Percentiles rank a stretch among this genome's conserved stretches.
Evolutionary conservation across 176 grass and related monocot genomes (phyloP).

Genomic region (Areca catechu): DNA sequence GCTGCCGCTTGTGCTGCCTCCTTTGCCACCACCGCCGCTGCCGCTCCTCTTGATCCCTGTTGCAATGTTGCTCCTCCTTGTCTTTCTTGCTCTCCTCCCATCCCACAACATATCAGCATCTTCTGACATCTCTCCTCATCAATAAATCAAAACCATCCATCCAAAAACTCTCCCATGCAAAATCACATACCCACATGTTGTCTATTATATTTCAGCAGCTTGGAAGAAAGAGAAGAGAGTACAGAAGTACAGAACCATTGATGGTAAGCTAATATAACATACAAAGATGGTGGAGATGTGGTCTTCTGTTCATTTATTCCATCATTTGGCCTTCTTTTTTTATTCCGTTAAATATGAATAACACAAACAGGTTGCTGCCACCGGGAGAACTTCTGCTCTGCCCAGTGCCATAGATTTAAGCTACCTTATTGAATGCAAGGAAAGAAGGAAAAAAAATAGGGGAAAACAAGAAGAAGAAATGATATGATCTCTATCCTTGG

Average conservation of each 20-base stretch:
- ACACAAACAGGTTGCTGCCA: conserved; percentile 10
- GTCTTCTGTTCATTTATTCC: conserved; percentile 15
- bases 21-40: conserved; percentile 39
- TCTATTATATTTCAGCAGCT: no score
- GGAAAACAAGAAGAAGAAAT: conserved; percentile 10
- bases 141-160: no score
- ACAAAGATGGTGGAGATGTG: no score
- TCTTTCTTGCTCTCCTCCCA: conserved; percentile 24
- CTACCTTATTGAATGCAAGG: no score
- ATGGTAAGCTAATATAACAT: no score
- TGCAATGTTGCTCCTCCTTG: conserved; percentile 33
- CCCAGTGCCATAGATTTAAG: conserved; percentile 9
- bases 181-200: no score
- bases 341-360: conserved; percentile 18
- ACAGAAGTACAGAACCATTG: no score
- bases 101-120: neutral
- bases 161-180: no score
- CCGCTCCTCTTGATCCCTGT: conserved; percentile 38
- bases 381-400: conserved; percentile 49
- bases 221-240: no score
- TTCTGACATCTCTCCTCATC: no score
- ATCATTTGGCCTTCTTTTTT: conserved; percentile 9
- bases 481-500: conserved; percentile 13
- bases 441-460: conserved; percentile 3
- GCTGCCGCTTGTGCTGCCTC: conserved; percentile 36